Evolutionary conservation across 2,329 filamentous ascomycete genomes (phyloP), one percentile per base, ranked within the genome.

Genomic region (Alternaria sp.): DNA sequence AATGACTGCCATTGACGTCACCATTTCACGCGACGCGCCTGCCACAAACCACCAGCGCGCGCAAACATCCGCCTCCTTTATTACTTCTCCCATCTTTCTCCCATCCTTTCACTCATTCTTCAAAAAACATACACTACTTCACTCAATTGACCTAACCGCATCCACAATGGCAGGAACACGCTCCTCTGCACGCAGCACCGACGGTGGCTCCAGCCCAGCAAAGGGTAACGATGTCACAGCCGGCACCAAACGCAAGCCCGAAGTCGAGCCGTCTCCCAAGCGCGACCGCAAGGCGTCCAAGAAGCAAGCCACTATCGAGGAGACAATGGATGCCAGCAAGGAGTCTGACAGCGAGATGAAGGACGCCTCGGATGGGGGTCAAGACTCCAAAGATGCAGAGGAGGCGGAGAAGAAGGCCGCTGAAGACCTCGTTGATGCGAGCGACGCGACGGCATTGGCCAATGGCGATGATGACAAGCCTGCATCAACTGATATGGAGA

Each of bases 271-370:
- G 1, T 77, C 81, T 1, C 78, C 81, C 12, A 84, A 85, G 70
- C 81, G 81, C 23, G 74, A 77, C n/a, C 82, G 80, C 66, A 81
- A 83, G 55, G 72, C 70, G 13, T 61, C 74, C 15, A 83, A 82
- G 67, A 81, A 81, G 62, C 86, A 88, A 71, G 83, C 83, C 68
- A 86, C 84, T 0, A 80, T 87, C 32, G 86, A 88, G 62, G 84
- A 87, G 65, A 83, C 81, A 1, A 75, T 86, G 45, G 77, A 79
- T 10, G 57, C 62, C 15, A 63, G 90, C 23, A 62, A 79, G 21
- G 65, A 77, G 32, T 63, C 67, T 5, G 71, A 77, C 46, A 64
- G 50, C 21, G 72, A 76, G 23, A 74, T 69, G 67, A 72, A 75
- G 30, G 73, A 79, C 26, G 40, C 63, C 11, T 63, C 62, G 1